phyloP scores from a whole-genome alignment of 164 flowering plant species.

The Nymphaea colorata region DNA sequence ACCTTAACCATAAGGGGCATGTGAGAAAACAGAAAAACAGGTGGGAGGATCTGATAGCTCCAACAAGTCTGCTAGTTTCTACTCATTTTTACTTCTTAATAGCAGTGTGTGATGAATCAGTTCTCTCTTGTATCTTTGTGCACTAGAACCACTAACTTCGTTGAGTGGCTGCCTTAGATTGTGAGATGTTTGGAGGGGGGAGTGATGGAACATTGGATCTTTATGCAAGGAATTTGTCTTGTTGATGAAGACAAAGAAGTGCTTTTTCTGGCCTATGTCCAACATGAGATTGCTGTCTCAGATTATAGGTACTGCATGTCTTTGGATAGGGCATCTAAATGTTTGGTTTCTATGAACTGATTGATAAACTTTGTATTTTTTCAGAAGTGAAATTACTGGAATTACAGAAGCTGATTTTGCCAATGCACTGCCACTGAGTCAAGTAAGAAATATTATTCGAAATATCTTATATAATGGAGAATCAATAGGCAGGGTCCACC shows the following conservation, averaged over 20 bases:
- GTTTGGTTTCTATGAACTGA: background rate
- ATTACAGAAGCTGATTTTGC: constrained; percentile 42
- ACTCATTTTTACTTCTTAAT: background rate
- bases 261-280: constrained; percentile 51
- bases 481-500: constrained; percentile 27
- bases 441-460: constrained; percentile 34
- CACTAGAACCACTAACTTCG: constrained; percentile 3
- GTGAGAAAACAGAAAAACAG: too few species aligned
- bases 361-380: background rate
- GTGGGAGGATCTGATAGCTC: too few species aligned
- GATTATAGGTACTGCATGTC: constrained; percentile 43
- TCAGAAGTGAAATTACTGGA: constrained; percentile 65
- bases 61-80: too few species aligned
- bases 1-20: too few species aligned
- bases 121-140: too few species aligned
- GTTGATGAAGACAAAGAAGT: constrained; percentile 63
- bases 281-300: constrained; percentile 45
- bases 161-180: constrained; percentile 54
- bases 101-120: background rate
- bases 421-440: constrained; percentile 55
- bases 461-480: constrained; percentile 60
- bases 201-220: constrained; percentile 56
- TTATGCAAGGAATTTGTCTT: constrained; percentile 67
- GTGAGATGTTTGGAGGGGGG: constrained; percentile 85
- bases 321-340: background rate